Conservation (phyloP, 108 stramenopile species). For the Nitzschia palea region DNA sequence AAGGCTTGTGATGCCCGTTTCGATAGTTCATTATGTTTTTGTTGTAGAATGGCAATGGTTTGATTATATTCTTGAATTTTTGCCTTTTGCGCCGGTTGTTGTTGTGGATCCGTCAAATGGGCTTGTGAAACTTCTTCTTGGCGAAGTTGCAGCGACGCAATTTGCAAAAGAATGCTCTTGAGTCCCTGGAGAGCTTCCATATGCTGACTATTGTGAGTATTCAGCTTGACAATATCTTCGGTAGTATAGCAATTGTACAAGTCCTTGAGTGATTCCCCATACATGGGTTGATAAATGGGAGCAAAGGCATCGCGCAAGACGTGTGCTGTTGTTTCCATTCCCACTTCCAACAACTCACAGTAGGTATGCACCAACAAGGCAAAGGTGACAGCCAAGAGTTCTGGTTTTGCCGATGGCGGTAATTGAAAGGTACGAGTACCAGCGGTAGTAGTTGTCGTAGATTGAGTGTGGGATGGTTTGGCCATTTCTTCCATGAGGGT, state of each 20-base stretch:
- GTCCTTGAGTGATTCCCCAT: conserved; percentile 62
- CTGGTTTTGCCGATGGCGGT: conserved; percentile 78
- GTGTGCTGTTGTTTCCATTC: conserved; percentile 75
- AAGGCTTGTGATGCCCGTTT: conserved; percentile 41
- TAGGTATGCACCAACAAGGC: conserved; percentile 86
- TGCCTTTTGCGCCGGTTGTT: conserved; percentile 17
- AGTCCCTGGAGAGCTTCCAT: conserved; percentile 44
- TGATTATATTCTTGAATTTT: conserved; percentile 41
- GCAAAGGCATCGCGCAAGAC: conserved; percentile 70
- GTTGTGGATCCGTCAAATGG: conserved; percentile 10
- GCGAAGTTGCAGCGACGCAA: conserved; percentile 39
- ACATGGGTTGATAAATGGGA: conserved; percentile 72
- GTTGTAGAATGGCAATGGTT: conserved; percentile 33
- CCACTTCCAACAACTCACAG: conserved; percentile 79
- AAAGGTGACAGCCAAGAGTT: conserved; percentile 84
- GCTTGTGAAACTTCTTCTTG: conserved; percentile 27
- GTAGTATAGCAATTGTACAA: conserved; percentile 63
- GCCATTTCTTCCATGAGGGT: conserved; percentile 16
- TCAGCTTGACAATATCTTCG: conserved; percentile 66
- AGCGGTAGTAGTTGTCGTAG: not conserved
- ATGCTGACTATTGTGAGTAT: conserved; percentile 54
- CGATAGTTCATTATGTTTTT: conserved; percentile 58
- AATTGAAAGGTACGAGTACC: conserved; percentile 10
- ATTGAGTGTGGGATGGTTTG: conserved; percentile 3
- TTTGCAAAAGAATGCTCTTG: conserved; percentile 41